phyloP scores from a whole-genome alignment of 1,284 basidiomycete genomes.

The Boletus calvinii region DNA sequence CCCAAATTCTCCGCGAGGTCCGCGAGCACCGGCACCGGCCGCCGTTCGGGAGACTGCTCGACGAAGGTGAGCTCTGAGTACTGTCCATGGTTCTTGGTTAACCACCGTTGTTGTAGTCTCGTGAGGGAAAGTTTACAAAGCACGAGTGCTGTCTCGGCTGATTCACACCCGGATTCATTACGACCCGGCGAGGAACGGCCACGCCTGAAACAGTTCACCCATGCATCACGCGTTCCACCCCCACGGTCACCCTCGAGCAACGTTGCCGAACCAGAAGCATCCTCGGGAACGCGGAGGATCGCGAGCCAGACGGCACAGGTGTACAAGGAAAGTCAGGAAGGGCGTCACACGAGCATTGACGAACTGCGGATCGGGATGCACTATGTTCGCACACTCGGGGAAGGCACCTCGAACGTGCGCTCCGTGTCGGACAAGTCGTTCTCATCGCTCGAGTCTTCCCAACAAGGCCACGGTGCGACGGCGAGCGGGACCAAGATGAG shows the following conservation, averaged over 20 bases:
- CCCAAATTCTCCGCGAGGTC: constrained; percentile 40
- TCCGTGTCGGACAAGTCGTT: constrained; percentile 49
- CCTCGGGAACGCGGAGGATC: constrained; percentile 42
- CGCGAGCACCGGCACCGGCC: constrained; percentile 24
- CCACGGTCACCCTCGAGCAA: constrained; percentile 42
- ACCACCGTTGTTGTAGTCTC: constrained; percentile 15
- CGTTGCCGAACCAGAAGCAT: constrained; percentile 27
- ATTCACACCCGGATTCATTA: constrained; percentile 33
- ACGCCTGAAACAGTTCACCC: constrained; percentile 72
- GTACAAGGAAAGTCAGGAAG: constrained; percentile 36
- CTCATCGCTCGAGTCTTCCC: constrained; percentile 60
- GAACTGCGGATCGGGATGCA: constrained; percentile 64
- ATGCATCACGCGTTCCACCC: constrained; percentile 63
- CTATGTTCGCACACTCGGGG: constrained; percentile 67
- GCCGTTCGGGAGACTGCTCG: constrained; percentile 21
- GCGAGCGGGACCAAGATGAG: constrained; percentile 32
- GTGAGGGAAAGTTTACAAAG: constrained; percentile 36
- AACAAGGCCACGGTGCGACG: constrained; percentile 33
- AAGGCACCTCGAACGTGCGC: constrained; percentile 45
- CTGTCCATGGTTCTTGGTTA: background rate
- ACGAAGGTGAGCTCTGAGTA: constrained; percentile 25
- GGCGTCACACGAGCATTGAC: constrained; percentile 46
- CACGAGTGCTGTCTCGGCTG: constrained; percentile 37
- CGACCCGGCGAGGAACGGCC: constrained; percentile 42
- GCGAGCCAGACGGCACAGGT: constrained; percentile 68